Evolutionary conservation across 768 basidiomycete species (phyloP).

Genomic region (Leccinum barrowsii): DNA sequence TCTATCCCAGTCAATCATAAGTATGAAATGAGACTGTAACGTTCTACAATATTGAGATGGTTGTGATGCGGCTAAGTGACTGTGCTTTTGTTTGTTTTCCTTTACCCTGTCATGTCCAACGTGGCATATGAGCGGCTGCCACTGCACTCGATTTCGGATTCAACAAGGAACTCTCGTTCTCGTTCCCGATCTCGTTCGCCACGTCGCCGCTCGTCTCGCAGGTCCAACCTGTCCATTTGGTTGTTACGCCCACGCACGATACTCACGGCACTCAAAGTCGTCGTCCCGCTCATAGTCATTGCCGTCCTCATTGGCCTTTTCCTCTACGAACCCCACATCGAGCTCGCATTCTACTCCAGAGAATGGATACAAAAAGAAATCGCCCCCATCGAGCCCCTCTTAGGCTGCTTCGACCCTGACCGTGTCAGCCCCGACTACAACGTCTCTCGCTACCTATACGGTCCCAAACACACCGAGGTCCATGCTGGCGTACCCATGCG

Average conservation of each 20-base stretch:
- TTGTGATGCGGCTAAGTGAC: too few relatives aligned
- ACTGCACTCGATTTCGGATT: slow-evolving; percentile 41
- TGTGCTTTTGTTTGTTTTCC: neutral
- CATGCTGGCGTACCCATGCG: slow-evolving; percentile 79
- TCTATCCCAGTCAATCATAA: too few relatives aligned
- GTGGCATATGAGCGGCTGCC: slow-evolving; percentile 48
- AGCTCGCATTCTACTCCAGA: slow-evolving; percentile 74
- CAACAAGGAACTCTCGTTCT: slow-evolving; percentile 17
- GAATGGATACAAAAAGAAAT: slow-evolving; percentile 75
- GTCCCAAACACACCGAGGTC: slow-evolving; percentile 62
- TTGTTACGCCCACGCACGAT: slow-evolving; percentile 36
- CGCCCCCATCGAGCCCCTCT: slow-evolving; percentile 55
- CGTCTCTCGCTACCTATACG: slow-evolving; percentile 58
- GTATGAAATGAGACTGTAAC: too few relatives aligned
- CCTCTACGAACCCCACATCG: slow-evolving; percentile 81
- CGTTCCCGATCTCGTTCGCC: slow-evolving; percentile 29
- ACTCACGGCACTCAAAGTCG: slow-evolving; percentile 41
- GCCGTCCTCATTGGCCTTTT: slow-evolving; percentile 48
- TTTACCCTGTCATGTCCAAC: slow-evolving; percentile 32
- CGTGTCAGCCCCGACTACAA: slow-evolving; percentile 67
- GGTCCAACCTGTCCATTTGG: slow-evolving; percentile 20
- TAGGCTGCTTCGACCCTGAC: slow-evolving; percentile 69
- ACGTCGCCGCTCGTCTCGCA: slow-evolving; percentile 24
- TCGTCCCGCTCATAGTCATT: slow-evolving; percentile 36
- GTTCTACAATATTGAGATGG: too few relatives aligned